Conservation (phyloP, 495 filamentous ascomycete genomes). For the Aspergillus funiculosus region DNA sequence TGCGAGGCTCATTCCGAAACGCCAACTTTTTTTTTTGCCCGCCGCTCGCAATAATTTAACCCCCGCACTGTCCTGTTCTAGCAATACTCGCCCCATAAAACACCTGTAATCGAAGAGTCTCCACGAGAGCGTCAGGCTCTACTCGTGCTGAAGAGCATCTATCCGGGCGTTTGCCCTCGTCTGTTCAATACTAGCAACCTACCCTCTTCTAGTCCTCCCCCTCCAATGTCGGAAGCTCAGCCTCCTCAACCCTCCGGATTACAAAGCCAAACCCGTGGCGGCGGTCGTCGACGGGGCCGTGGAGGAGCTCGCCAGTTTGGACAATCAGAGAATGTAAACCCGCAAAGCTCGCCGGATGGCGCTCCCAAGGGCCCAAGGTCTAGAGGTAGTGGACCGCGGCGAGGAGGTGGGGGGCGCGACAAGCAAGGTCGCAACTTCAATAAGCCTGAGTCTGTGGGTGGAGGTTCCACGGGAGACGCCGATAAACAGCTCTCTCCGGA, state of each 20-base stretch:
- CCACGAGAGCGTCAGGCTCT: constrained; percentile 8
- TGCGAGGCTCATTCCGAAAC: not conserved
- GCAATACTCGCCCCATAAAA: constrained; percentile 4
- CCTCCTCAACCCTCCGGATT: constrained; percentile 24
- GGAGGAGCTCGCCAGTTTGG: constrained; percentile 30
- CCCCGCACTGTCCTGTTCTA: constrained; percentile 10
- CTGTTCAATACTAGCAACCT: not conserved
- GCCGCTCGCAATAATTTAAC: constrained; percentile 11
- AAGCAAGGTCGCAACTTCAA: constrained; percentile 21
- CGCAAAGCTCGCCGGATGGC: constrained; percentile 21
- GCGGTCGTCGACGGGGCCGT: constrained; percentile 37
- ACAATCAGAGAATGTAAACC: constrained; percentile 18
- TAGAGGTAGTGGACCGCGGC: constrained; percentile 26
- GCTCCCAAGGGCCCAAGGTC: constrained; percentile 22
- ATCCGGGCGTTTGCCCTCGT: constrained; percentile 1
- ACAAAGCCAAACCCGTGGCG: constrained; percentile 33
- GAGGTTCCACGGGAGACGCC: not conserved
- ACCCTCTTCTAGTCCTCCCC: constrained; percentile 1
- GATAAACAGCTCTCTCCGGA: constrained; percentile 1
- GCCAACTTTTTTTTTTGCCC: constrained; percentile 18
- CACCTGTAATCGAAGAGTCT: constrained; percentile 7
- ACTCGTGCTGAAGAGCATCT: constrained; percentile 1
- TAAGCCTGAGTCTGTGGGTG: constrained; percentile 13
- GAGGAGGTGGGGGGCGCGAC: constrained; percentile 31
- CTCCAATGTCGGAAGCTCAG: constrained; percentile 36